phyloP scores from a whole-genome alignment of 2,329 filamentous ascomycete species.

The Colletotrichum noveboracense region DNA sequence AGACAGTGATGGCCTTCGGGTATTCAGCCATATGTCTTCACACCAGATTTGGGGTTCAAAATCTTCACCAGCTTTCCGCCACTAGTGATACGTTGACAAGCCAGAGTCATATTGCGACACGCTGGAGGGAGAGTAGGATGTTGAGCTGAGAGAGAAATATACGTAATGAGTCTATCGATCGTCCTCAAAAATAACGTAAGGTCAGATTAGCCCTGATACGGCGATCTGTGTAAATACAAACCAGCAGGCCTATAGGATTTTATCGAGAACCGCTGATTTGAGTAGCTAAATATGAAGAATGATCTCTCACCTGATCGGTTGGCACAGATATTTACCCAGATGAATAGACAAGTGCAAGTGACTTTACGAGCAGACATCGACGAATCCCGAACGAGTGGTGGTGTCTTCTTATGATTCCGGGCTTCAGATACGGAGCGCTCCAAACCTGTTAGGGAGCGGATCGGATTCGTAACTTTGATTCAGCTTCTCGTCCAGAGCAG shows the following conservation, averaged over 20 bases:
- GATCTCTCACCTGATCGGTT: not conserved
- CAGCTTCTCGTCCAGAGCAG: not conserved
- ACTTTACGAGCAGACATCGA: not conserved
- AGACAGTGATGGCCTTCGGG: too few relatives aligned
- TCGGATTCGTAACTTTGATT: not conserved
- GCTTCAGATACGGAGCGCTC: not conserved
- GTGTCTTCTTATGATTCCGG: not conserved
- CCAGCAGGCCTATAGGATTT: not conserved
- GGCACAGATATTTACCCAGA: not conserved
- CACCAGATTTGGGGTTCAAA: too few relatives aligned
- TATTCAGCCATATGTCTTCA: too few relatives aligned
- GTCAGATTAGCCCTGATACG: not conserved
- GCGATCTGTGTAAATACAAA: not conserved
- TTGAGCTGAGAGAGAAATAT: not conserved
- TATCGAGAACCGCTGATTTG: not conserved
- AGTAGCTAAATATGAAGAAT: not conserved
- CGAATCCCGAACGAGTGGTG: not conserved
- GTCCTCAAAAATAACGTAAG: not conserved
- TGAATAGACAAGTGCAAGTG: not conserved
- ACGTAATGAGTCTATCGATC: not conserved
- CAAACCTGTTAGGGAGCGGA: not conserved
- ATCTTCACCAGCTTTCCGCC: too few relatives aligned
- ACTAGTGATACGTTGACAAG: too few relatives aligned
- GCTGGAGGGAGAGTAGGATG: not conserved
- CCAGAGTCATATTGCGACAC: too few relatives aligned